A percentile compares a stretch with the other conserved stretches of the same genome.
Evolutionary conservation across 2,329 filamentous ascomycete species (phyloP).

Genomic region (Chrysoporthe puriensis): DNA sequence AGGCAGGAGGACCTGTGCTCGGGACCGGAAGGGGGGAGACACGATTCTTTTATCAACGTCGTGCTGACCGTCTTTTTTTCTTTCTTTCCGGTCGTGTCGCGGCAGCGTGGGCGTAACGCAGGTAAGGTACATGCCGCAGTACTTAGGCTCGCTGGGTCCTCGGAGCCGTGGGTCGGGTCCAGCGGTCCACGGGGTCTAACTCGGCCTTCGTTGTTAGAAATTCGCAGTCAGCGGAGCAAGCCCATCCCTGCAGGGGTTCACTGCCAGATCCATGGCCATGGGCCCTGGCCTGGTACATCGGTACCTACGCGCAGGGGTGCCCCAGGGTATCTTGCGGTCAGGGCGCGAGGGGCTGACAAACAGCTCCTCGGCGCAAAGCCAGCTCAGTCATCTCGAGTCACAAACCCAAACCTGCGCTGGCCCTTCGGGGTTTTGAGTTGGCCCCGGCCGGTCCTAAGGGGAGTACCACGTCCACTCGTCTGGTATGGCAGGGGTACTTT

Average conservation of each 20-base stretch:
- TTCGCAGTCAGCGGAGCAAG: slow-evolving; percentile 28
- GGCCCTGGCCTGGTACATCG: not conserved
- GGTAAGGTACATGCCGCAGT: too few species aligned
- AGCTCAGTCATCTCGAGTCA: not conserved
- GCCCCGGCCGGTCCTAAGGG: slow-evolving; percentile 26
- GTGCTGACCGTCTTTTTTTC: slow-evolving; percentile 24
- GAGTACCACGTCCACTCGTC: slow-evolving; percentile 23
- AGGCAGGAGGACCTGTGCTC: not conserved
- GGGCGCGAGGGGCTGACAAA: slow-evolving; percentile 27
- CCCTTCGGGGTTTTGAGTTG: slow-evolving; percentile 27
- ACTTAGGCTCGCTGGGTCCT: not conserved
- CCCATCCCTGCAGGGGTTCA: slow-evolving; percentile 11
- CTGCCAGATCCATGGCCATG: slow-evolving; percentile 10
- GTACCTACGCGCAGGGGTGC: not conserved
- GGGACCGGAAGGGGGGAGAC: slow-evolving; percentile 23
- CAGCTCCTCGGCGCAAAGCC: slow-evolving; percentile 1
- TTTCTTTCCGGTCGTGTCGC: slow-evolving; percentile 11
- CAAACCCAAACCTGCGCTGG: slow-evolving; percentile 4
- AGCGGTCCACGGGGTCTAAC: slow-evolving; percentile 27
- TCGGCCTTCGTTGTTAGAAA: slow-evolving; percentile 28
- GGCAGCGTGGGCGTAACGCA: too few species aligned
- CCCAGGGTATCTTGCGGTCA: slow-evolving; percentile 13
- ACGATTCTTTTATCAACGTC: slow-evolving; percentile 29
- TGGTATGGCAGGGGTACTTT: slow-evolving; percentile 15
- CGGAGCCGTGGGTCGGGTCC: slow-evolving; percentile 26